Conservation (phyloP, 169 alveolate genomes). For the Perkinsus olseni region DNA sequence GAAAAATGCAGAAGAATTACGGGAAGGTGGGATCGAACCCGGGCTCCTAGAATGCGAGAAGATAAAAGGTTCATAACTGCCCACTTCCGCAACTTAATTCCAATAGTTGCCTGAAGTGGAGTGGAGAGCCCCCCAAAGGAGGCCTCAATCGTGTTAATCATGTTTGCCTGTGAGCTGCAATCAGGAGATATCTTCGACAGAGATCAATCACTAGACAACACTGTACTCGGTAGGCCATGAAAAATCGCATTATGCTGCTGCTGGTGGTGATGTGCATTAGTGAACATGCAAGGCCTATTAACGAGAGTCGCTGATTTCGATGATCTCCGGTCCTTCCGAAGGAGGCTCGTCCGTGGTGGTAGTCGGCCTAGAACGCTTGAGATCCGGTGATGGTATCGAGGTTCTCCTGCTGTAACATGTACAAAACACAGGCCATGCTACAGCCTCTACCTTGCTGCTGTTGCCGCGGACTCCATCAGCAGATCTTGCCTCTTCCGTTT, state of each 20-base stretch:
- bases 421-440: background rate
- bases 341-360: background rate
- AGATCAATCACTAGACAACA: no score
- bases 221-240: background rate
- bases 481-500: background rate
- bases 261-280: background rate
- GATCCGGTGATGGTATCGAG: background rate
- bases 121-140: no score
- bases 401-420: background rate
- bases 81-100: no score
- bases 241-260: background rate
- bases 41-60: background rate
- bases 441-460: background rate
- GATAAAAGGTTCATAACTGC: no score
- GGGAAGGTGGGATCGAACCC: background rate
- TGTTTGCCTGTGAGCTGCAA: no score
- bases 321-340: background rate
- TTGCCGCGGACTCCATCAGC: background rate
- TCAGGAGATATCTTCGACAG: no score
- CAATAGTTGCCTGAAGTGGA: no score
- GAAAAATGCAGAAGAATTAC: background rate
- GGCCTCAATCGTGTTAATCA: no score
- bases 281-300: background rate
- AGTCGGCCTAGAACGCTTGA: background rate
- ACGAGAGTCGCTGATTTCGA: background rate